These are phyloP conservation scores for Pythium myriotylum DNA, from an alignment of 352 stramenopile genomes.

Conservation along the genomic window DNA sequence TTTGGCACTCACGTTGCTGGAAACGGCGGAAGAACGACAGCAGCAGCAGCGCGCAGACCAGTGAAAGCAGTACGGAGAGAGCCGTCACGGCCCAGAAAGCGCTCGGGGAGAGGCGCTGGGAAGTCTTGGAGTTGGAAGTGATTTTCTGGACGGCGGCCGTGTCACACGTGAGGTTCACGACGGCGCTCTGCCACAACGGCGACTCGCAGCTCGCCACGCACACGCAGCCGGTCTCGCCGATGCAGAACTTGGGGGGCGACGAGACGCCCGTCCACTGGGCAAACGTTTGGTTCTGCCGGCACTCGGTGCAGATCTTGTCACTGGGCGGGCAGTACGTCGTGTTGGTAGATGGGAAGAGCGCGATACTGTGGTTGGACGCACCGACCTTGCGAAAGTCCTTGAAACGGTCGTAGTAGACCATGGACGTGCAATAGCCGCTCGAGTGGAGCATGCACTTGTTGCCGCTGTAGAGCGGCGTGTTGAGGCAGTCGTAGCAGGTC, in stretches of 20 bases:
- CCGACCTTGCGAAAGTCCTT: conserved; percentile 47
- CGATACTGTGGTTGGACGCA: conserved; percentile 22
- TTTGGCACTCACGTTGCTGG: conserved; percentile 13
- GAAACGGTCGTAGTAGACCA: conserved; percentile 38
- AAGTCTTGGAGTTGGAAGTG: background rate
- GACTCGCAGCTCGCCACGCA: conserved; percentile 64
- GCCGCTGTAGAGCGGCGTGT: conserved; percentile 22
- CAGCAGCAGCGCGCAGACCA: conserved; percentile 17
- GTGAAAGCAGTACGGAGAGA: conserved; percentile 17
- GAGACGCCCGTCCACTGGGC: conserved; percentile 32
- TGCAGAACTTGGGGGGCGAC: conserved; percentile 41
- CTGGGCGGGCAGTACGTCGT: conserved; percentile 53
- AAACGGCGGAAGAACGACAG: conserved; percentile 18
- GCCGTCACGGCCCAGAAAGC: conserved; percentile 19
- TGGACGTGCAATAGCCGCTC: conserved; percentile 58
- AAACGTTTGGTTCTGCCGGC: conserved; percentile 20
- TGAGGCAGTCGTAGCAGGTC: conserved; percentile 62
- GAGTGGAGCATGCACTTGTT: conserved; percentile 54
- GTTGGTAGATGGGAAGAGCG: conserved; percentile 56
- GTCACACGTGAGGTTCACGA: conserved; percentile 48
- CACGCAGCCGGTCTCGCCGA: conserved; percentile 46
- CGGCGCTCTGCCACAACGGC: conserved; percentile 34
- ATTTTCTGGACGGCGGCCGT: conserved; percentile 12
- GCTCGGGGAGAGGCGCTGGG: conserved; percentile 4
- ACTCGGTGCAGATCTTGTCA: conserved; percentile 35